Percentiles rank a stretch among this genome's conserved stretches.
These are phyloP conservation scores for Hypoxylon sp. DNA, from an alignment of 2,329 filamentous ascomycete species.

Conservation along the genomic window DNA sequence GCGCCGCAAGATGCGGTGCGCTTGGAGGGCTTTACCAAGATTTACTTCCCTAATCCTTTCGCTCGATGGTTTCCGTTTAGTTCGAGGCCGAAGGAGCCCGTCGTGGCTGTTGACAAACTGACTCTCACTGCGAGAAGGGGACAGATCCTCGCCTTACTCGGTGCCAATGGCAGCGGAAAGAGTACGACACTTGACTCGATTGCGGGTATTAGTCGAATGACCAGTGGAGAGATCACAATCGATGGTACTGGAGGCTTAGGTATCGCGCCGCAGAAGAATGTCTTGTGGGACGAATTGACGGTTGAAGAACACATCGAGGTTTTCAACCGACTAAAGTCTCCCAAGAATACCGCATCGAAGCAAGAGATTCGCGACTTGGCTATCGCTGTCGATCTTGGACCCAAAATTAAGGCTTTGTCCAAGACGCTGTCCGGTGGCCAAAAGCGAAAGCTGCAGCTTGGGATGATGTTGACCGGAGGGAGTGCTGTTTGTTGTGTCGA, in stretches of 20 bases:
- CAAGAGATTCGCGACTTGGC: slow-evolving; percentile 73
- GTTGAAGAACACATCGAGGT: slow-evolving; percentile 86
- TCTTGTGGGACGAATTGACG: slow-evolving; percentile 89
- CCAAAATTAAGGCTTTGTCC: slow-evolving; percentile 77
- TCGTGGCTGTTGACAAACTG: slow-evolving; percentile 82
- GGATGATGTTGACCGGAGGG: slow-evolving; percentile 94
- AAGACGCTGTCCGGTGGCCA: slow-evolving; percentile 90
- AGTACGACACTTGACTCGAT: slow-evolving; percentile 91
- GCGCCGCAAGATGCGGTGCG: slow-evolving; percentile 69
- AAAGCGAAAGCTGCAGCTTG: slow-evolving; percentile 90
- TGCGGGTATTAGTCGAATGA: slow-evolving; percentile 82
- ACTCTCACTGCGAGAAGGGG: slow-evolving; percentile 78
- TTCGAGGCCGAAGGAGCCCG: slow-evolving; percentile 67
- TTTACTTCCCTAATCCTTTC: slow-evolving; percentile 76
- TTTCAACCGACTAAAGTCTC: slow-evolving; percentile 85
- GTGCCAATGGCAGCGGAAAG: slow-evolving; percentile 91
- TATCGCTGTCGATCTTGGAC: slow-evolving; percentile 76
- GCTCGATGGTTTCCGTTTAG: slow-evolving; percentile 63
- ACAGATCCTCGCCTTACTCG: slow-evolving; percentile 86
- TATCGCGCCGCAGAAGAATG: slow-evolving; percentile 92
- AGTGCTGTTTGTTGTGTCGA: slow-evolving; percentile 91
- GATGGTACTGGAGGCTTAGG: slow-evolving; percentile 84
- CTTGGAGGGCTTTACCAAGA: slow-evolving; percentile 80
- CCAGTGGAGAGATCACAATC: slow-evolving; percentile 80
- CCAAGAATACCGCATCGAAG: slow-evolving; percentile 64